phyloP scores from a whole-genome alignment of 768 basidiomycete genomes.

The Udeniomyces megalosporus region DNA sequence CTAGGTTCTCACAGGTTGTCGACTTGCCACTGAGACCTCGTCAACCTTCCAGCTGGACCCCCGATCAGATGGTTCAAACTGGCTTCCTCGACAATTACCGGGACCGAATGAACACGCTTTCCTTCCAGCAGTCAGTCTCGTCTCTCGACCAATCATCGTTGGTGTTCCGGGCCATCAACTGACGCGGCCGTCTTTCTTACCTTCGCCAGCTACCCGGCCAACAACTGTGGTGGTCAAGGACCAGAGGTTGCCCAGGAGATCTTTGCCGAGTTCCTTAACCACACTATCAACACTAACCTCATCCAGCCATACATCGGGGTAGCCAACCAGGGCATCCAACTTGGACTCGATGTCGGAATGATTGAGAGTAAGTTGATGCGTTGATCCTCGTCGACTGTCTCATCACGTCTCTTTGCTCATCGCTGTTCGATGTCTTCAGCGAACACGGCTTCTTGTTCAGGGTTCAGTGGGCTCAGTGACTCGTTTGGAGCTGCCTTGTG shows the following conservation, averaged over 20 bases:
- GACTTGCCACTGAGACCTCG: neutral
- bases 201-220: constrained; percentile 22
- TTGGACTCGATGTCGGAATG: constrained; percentile 40
- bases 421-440: no score
- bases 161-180: neutral
- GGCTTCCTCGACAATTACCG: constrained; percentile 26
- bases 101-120: constrained; percentile 23
- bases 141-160: neutral
- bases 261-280: constrained; percentile 43
- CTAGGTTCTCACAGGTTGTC: neutral
- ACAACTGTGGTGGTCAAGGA: constrained; percentile 24
- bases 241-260: constrained; percentile 28
- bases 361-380: no score
- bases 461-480: constrained; percentile 42
- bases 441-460: constrained; percentile 34
- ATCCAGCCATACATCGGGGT: constrained; percentile 41
- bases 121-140: constrained; percentile 28
- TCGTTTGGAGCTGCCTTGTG: constrained; percentile 46
- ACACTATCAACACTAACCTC: constrained; percentile 39
- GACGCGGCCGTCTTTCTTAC: neutral
- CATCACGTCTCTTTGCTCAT: no score
- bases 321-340: neutral
- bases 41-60: constrained; percentile 32
- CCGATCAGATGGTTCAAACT: constrained; percentile 25
- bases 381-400: no score